Conservation (phyloP, 495 filamentous ascomycete species). For the Talaromyces wortmannii region DNA sequence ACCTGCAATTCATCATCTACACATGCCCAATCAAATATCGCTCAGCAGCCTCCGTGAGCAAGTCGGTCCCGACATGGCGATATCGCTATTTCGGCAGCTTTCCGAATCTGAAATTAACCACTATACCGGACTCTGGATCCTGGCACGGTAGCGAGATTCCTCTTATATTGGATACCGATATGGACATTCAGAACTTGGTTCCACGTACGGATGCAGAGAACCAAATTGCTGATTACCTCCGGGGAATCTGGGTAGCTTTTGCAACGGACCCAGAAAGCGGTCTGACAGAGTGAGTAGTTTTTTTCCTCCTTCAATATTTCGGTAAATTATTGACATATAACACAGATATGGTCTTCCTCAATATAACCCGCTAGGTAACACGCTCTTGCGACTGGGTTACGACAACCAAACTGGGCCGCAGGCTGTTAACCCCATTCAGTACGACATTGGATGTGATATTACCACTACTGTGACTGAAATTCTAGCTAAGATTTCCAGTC, state of each 20-base stretch:
- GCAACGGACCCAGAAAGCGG: not conserved
- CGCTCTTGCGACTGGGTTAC: not conserved
- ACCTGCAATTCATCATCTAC: not conserved
- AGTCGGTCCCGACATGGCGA: not conserved
- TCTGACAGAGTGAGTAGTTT: not conserved
- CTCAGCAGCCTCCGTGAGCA: not conserved
- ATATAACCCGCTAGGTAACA: not conserved
- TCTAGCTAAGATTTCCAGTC: not conserved
- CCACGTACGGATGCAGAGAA: not conserved
- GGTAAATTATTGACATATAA: not conserved
- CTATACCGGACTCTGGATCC: not conserved
- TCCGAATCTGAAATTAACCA: not conserved
- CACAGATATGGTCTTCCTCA: not conserved
- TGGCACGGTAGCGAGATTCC: not conserved
- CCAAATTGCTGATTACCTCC: not conserved
- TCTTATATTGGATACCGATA: not conserved
- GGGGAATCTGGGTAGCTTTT: not conserved
- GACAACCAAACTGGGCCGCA: not conserved
- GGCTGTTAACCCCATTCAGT: not conserved
- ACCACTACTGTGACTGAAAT: not conserved
- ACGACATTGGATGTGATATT: not conserved
- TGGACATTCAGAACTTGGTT: not conserved
- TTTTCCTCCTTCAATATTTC: not conserved
- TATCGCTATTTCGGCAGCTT: not conserved
- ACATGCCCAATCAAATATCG: not conserved